Evolutionary conservation across 371 early-diverging fungal genomes (phyloP), one percentile per base, ranked within the genome.

Genomic region (Sporodiniella umbellata): DNA sequence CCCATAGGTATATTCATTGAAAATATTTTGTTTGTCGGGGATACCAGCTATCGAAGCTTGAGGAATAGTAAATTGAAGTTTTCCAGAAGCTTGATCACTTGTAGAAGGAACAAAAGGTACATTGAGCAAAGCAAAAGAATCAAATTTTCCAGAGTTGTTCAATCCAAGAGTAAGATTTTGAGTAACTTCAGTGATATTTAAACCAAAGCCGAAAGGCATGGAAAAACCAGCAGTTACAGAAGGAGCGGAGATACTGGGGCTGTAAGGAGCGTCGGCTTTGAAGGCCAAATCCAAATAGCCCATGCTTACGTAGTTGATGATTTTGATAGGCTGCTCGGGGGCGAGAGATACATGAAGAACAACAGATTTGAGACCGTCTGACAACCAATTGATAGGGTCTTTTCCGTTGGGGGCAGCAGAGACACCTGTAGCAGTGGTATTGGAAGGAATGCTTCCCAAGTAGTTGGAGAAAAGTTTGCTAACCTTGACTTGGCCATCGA

Each of bases 141-240:
- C n/a, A 19, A 37, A 26, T 19, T 39, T 8, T 28, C n/a, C 3
- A 12, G 70, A 28, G 10, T 28, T 43, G 19, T 67, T 64, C 19
- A 72, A 70, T 43, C 58, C 66, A 21, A 81, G 33, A 8, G 68
- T 51, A 28, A 80, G 64, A 33, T 68, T 56, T 48, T 78, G 73
- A 22, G 72, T 47, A 11, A 77, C 74, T 35, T 75, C 62, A 14
- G 68, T 70, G 33, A 80, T 65, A 30, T 70, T 71, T 51, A 80
- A 58, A 28, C 63, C 52, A 49, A 81, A 81, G 45, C 79, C 78
- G 53, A 79, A 79, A 5, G 82, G 82, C 35, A 79, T 67, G 0
- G 44, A 33, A 51, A 72, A 75, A 42, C 69, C 71, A 26, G 79
- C 78, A 18, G 66, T 49, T 8, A 81, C 78, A 30, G 60, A 56